Evolutionary conservation across 345 rosid species (phyloP).

Genomic region (Draba incana): DNA sequence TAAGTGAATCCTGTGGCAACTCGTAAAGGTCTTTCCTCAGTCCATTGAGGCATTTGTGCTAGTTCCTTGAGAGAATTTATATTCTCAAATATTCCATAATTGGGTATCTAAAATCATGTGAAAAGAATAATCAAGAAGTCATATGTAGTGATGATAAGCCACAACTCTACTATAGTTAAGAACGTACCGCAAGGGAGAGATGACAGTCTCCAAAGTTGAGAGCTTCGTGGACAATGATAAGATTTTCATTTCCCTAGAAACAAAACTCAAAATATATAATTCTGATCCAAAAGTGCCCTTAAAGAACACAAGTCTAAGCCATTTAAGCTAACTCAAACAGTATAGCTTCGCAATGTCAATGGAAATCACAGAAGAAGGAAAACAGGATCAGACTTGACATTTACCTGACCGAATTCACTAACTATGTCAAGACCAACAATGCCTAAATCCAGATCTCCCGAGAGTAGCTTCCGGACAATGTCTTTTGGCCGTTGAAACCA

Average conservation of each 20-base stretch:
- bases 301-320: neutral
- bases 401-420: conserved; percentile 83
- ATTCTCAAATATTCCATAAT: conserved; percentile 91
- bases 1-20: conserved; percentile 92
- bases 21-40: conserved; percentile 81
- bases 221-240: conserved; percentile 80
- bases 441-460: conserved; percentile 96
- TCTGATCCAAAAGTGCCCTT: conserved; percentile 5
- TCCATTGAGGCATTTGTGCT: conserved; percentile 90
- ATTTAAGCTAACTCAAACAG: conserved; percentile 10
- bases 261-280: conserved; percentile 7
- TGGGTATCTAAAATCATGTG: conserved; percentile 69
- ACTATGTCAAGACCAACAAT: conserved; percentile 88
- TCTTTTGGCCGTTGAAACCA: conserved; percentile 99
- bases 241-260: conserved; percentile 82
- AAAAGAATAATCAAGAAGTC: conserved; percentile 14
- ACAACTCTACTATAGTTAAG: conserved; percentile 7
- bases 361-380: neutral
- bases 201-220: conserved; percentile 92
- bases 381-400: conserved; percentile 4
- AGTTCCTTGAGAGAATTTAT: conserved; percentile 75
- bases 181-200: conserved; percentile 82
- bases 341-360: conserved; percentile 1
- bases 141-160: conserved; percentile 2
- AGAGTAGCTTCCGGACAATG: conserved; percentile 76